Conservation (phyloP, 2,329 filamentous ascomycete species). For the Claviceps maximensis region DNA sequence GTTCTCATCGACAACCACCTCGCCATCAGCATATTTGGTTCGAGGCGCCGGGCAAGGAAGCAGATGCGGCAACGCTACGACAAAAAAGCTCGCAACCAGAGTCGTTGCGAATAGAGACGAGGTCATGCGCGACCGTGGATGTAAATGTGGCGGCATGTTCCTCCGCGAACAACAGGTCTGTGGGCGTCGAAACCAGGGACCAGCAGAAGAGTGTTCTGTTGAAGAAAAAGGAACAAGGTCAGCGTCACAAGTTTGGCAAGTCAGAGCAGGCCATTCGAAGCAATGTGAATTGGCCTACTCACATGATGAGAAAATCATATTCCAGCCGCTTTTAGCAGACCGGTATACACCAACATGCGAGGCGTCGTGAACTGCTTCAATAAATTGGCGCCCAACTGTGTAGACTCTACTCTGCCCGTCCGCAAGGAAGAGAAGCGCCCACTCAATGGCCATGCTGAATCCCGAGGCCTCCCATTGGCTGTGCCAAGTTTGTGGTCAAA, state of each 20-base stretch:
- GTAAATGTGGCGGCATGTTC: conserved; percentile 73
- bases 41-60: conserved; percentile 82
- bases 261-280: too few species aligned
- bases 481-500: neutral
- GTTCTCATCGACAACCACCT: conserved; percentile 32
- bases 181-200: conserved; percentile 3
- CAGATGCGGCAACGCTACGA: conserved; percentile 80
- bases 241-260: neutral
- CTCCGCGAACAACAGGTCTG: neutral
- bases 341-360: neutral
- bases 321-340: conserved; percentile 2
- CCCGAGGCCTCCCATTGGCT: conserved; percentile 9
- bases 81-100: conserved; percentile 75
- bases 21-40: conserved; percentile 59
- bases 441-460: neutral
- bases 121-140: conserved; percentile 86
- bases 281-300: conserved; percentile 5
- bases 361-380: neutral
- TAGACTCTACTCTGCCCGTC: too few species aligned
- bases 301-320: conserved; percentile 12
- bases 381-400: conserved; percentile 1
- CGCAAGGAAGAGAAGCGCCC: neutral
- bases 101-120: conserved; percentile 93
- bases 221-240: neutral
- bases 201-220: neutral